A percentile compares a stretch with the other conserved stretches of the same genome.
These are phyloP conservation scores for Solanum hybrid DNA, from an alignment of 305 asterid species.

Conservation along the genomic window DNA sequence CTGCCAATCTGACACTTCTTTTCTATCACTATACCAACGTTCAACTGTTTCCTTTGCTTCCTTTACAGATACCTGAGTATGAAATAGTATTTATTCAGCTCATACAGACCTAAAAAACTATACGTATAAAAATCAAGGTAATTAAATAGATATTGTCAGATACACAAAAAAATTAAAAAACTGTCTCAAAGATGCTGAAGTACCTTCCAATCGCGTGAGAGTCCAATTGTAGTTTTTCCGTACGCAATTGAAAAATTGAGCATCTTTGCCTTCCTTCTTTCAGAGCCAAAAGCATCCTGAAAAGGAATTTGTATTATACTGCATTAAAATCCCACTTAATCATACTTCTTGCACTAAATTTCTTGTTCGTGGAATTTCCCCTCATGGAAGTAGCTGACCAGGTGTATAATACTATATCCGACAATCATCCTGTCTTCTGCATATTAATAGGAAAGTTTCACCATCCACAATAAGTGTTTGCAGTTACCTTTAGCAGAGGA, in stretches of 20 bases:
- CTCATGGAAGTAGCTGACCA: not conserved
- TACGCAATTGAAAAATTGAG: constrained; percentile 97
- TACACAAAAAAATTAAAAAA: not conserved
- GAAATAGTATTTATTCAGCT: constrained; percentile 1
- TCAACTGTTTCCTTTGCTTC: constrained; percentile 93
- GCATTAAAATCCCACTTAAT: not conserved
- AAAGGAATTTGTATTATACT: constrained; percentile 6
- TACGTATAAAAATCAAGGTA: not conserved
- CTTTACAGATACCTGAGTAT: constrained; percentile 72
- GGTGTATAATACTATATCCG: not conserved
- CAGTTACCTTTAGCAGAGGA: constrained; percentile 78
- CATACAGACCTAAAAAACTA: not conserved
- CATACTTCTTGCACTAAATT: not conserved
- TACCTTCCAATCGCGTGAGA: constrained; percentile 98
- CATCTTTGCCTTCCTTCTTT: constrained; percentile 99
- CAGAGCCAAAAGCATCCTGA: constrained; percentile 95
- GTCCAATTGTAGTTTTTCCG: constrained; percentile 86
- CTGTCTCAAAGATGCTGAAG: not conserved
- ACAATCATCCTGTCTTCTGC: not conserved
- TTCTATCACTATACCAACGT: constrained; percentile 88
- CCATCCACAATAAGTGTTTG: not conserved
- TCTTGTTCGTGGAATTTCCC: not conserved
- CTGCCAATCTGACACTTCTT: constrained; percentile 90
- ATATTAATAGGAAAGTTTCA: not conserved
- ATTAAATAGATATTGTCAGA: not conserved